Evolutionary conservation across 2,329 filamentous ascomycete species (phyloP).

Genomic region (Penicillium expansum): DNA sequence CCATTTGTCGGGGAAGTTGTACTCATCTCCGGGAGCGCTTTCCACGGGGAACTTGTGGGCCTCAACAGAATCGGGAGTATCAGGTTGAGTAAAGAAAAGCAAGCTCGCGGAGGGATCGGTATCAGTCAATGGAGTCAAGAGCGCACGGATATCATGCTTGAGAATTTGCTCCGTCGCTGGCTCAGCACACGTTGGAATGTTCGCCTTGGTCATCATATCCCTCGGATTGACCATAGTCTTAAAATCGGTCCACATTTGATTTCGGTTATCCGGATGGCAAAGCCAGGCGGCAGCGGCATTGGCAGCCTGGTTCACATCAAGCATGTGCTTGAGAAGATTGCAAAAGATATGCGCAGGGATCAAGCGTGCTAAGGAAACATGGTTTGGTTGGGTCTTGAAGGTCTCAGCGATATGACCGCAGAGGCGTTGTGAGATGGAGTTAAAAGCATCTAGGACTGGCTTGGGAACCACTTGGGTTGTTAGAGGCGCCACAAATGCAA

Average conservation of each 20-base stretch:
- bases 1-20: slow-evolving; percentile 51
- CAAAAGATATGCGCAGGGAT: slow-evolving; percentile 87
- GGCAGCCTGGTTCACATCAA: slow-evolving; percentile 88
- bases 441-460: slow-evolving; percentile 78
- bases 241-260: slow-evolving; percentile 94
- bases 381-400: slow-evolving; percentile 78
- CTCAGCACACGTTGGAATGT: slow-evolving; percentile 41
- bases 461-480: slow-evolving; percentile 90
- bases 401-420: slow-evolving; percentile 79
- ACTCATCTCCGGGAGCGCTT: slow-evolving; percentile 37
- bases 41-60: slow-evolving; percentile 39
- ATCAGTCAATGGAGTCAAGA: slow-evolving; percentile 43
- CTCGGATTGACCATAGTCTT: slow-evolving; percentile 40
- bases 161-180: slow-evolving; percentile 39
- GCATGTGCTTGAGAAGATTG: slow-evolving; percentile 76
- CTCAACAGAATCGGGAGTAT: slow-evolving; percentile 31
- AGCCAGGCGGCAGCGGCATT: slow-evolving; percentile 93
- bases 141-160: slow-evolving; percentile 44
- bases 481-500: slow-evolving; percentile 82
- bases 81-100: slow-evolving; percentile 36
- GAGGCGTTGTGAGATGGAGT: slow-evolving; percentile 78
- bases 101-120: slow-evolving; percentile 28
- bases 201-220: slow-evolving; percentile 42
- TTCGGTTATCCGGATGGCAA: slow-evolving; percentile 80
- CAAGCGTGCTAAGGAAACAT: slow-evolving; percentile 83